Evolutionary conservation across 2,329 filamentous ascomycete species (phyloP).

Genomic region (Thielaviopsis euricoi): DNA sequence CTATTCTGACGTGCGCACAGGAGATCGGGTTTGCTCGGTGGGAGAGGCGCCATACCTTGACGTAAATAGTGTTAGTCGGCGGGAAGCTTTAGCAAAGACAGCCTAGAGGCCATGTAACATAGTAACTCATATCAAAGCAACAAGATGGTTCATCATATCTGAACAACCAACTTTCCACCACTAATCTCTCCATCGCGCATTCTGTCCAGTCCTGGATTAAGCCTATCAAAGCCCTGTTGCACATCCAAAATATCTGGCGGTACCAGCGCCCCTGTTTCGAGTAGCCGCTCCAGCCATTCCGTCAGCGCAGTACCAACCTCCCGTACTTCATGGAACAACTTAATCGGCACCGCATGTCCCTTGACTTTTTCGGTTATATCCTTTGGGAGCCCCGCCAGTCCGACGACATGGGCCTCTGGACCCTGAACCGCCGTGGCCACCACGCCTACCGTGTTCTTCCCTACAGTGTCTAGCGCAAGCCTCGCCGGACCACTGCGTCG

Average conservation of each 20-base stretch:
- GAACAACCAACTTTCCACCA: conserved; percentile 47
- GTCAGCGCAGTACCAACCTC: conserved; percentile 46
- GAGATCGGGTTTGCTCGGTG: conserved; percentile 35
- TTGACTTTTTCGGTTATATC: conserved; percentile 18
- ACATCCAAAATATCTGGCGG: conserved; percentile 50
- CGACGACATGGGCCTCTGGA: conserved; percentile 40
- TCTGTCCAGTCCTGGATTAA: conserved; percentile 52
- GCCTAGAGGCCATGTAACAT: background rate
- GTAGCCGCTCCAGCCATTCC: conserved; percentile 49
- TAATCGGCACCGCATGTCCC: conserved; percentile 56
- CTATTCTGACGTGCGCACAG: conserved; percentile 33
- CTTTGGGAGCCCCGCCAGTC: conserved; percentile 52
- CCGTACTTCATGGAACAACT: conserved; percentile 54
- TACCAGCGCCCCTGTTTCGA: conserved; percentile 34
- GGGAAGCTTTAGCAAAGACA: conserved; percentile 4
- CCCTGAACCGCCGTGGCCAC: conserved; percentile 35
- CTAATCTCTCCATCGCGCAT: conserved; percentile 50
- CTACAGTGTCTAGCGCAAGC: conserved; percentile 53
- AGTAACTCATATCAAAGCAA: no score
- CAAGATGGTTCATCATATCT: background rate
- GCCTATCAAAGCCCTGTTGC: conserved; percentile 43
- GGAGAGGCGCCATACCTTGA: conserved; percentile 38
- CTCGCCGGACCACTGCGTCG: conserved; percentile 40
- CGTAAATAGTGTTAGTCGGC: conserved; percentile 26
- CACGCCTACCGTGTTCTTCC: conserved; percentile 43